phyloP scores from a whole-genome alignment of 768 basidiomycete species.

The Pleurotus citrinopileatus region DNA sequence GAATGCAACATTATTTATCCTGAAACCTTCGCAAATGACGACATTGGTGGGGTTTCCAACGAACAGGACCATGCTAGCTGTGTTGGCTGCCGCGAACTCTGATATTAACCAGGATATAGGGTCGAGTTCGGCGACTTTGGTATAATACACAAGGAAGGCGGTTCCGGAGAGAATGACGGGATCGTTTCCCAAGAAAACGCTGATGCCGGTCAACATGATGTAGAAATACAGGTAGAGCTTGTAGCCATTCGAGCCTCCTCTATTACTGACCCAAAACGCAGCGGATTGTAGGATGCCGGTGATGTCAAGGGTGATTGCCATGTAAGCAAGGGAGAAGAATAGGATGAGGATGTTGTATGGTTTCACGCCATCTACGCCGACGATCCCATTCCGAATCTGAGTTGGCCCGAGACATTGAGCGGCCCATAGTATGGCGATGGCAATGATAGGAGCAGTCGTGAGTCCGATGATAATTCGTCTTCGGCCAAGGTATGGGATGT shows the following conservation, averaged over 20 bases:
- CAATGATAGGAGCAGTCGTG: slow-evolving; percentile 45
- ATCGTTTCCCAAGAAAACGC: slow-evolving; percentile 87
- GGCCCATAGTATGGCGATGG: slow-evolving; percentile 48
- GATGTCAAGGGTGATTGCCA: slow-evolving; percentile 87
- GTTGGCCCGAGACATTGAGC: slow-evolving; percentile 40
- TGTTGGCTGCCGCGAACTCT: slow-evolving; percentile 79
- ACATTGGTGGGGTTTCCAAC: slow-evolving; percentile 95
- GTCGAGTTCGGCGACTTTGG: slow-evolving; percentile 55
- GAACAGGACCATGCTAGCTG: slow-evolving; percentile 71
- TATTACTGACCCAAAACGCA: slow-evolving; percentile 86
- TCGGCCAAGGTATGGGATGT: slow-evolving; percentile 21
- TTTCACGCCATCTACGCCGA: slow-evolving; percentile 58
- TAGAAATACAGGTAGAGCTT: slow-evolving; percentile 81
- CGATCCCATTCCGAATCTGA: slow-evolving; percentile 13
- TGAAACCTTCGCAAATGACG: slow-evolving; percentile 85
- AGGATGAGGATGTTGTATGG: slow-evolving; percentile 93
- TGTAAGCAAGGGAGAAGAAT: slow-evolving; percentile 90
- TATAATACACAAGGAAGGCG: slow-evolving; percentile 87
- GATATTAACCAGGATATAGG: slow-evolving; percentile 70
- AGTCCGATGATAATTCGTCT: slow-evolving; percentile 25
- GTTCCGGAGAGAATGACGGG: slow-evolving; percentile 93
- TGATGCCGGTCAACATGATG: slow-evolving; percentile 73
- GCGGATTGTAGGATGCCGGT: slow-evolving; percentile 85
- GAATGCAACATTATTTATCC: slow-evolving; percentile 72
- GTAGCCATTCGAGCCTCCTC: slow-evolving; percentile 70